phyloP scores from a whole-genome alignment of 2,329 filamentous ascomycete species.

The Hortaea werneckii region DNA sequence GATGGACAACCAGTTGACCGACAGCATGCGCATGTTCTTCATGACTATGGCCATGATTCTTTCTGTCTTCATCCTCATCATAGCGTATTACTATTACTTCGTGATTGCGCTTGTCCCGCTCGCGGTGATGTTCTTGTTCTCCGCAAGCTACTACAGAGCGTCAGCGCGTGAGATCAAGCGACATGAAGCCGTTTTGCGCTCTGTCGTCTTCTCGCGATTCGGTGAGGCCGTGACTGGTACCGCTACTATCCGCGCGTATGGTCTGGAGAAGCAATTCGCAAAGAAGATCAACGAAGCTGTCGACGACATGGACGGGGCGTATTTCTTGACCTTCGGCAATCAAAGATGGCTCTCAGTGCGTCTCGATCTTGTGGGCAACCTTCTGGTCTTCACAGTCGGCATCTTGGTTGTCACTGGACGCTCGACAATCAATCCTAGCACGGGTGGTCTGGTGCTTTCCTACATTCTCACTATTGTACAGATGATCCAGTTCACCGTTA shows the following conservation, averaged over 20 bases:
- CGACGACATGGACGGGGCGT: slow-evolving; percentile 87
- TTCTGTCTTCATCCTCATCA: slow-evolving; percentile 79
- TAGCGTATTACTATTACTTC: slow-evolving; percentile 92
- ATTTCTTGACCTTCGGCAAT: slow-evolving; percentile 91
- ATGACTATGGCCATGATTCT: slow-evolving; percentile 73
- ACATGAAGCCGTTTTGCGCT: slow-evolving; percentile 81
- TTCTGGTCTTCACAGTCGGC: slow-evolving; percentile 77
- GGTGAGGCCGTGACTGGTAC: slow-evolving; percentile 77
- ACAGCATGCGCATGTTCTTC: slow-evolving; percentile 87
- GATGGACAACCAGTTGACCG: slow-evolving; percentile 75
- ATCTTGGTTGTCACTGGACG: slow-evolving; percentile 87
- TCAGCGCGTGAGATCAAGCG: slow-evolving; percentile 92
- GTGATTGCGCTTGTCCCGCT: slow-evolving; percentile 59
- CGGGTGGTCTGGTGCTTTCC: slow-evolving; percentile 76
- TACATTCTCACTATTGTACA: slow-evolving; percentile 91
- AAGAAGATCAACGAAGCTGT: slow-evolving; percentile 59
- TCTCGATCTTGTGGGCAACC: slow-evolving; percentile 72
- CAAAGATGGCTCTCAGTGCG: slow-evolving; percentile 86
- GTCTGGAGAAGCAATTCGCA: slow-evolving; percentile 66
- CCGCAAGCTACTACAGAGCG: slow-evolving; percentile 77
- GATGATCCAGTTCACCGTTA: slow-evolving; percentile 91
- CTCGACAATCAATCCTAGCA: slow-evolving; percentile 75
- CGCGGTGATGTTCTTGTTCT: slow-evolving; percentile 66
- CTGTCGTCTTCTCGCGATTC: slow-evolving; percentile 81
- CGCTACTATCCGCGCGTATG: slow-evolving; percentile 81